Percentiles rank a stretch among this genome's conserved stretches.
Conservation (phyloP, 1,284 basidiomycete species). For the Malassezia globosa region DNA sequence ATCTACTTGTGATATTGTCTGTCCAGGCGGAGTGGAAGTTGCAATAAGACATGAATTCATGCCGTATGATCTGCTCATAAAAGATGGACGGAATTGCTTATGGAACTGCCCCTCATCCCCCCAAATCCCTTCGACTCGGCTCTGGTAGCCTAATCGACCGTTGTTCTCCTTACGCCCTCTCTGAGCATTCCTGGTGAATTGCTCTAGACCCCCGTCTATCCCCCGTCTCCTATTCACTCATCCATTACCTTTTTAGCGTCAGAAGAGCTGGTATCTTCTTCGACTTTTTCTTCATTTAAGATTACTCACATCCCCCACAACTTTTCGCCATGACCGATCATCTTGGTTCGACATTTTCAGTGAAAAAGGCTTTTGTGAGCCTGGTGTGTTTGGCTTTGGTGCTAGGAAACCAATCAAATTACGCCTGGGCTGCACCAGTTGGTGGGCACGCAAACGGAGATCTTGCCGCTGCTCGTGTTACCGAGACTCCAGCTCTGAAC, state of each 20-base stretch:
- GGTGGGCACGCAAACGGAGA: too few species aligned
- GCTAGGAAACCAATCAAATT: slow-evolving; percentile 7
- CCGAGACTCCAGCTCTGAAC: too few species aligned
- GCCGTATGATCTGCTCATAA: background rate
- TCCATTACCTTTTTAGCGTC: background rate
- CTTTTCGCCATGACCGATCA: slow-evolving; percentile 4
- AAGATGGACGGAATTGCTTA: background rate
- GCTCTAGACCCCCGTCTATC: background rate
- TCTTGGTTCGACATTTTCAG: slow-evolving; percentile 8
- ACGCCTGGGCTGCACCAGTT: slow-evolving; percentile 2
- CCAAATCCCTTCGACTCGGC: slow-evolving; percentile 3
- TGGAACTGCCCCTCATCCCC: background rate
- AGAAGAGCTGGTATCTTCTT: slow-evolving; percentile 17
- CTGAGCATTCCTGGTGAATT: slow-evolving; percentile 17
- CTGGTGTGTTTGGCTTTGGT: slow-evolving; percentile 14
- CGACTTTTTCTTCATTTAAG: background rate
- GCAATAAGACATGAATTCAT: background rate
- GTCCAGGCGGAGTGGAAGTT: background rate
- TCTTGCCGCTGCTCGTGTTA: too few species aligned
- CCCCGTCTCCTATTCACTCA: background rate
- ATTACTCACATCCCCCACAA: background rate
- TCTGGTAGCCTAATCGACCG: slow-evolving; percentile 17
- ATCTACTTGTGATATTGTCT: background rate
- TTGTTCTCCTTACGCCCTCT: background rate
- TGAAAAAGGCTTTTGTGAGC: slow-evolving; percentile 4